phyloP scores from a whole-genome alignment of 2,329 filamentous ascomycete species.

The Colletotrichum godetiae region DNA sequence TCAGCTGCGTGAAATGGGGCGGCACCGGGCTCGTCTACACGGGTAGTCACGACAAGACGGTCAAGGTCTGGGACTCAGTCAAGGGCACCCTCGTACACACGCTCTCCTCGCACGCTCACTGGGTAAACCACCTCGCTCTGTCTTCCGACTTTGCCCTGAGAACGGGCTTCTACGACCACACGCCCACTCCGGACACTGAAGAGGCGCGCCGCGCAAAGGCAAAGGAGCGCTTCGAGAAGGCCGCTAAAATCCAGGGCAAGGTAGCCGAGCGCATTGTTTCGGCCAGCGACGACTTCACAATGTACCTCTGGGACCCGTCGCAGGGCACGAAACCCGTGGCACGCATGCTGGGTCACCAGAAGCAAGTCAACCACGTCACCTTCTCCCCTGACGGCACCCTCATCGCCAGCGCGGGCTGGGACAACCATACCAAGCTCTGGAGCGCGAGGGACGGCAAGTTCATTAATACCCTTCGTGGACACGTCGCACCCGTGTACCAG shows the following conservation, averaged over 20 bases:
- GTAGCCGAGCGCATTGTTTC: slow-evolving; percentile 88
- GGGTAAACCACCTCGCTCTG: slow-evolving; percentile 94
- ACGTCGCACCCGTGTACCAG: slow-evolving; percentile 91
- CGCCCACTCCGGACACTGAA: slow-evolving; percentile 72
- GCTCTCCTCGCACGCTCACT: slow-evolving; percentile 86
- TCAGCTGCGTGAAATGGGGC: slow-evolving; percentile 94
- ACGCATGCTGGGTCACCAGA: slow-evolving; percentile 93
- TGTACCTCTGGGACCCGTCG: slow-evolving; percentile 93
- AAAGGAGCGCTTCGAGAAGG: slow-evolving; percentile 85
- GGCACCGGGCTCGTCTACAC: slow-evolving; percentile 89
- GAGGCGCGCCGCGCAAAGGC: slow-evolving; percentile 81
- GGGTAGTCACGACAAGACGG: slow-evolving; percentile 88
- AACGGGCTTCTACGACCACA: slow-evolving; percentile 89
- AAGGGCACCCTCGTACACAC: slow-evolving; percentile 85
- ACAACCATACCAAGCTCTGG: slow-evolving; percentile 97
- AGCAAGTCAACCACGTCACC: slow-evolving; percentile 94
- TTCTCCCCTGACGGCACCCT: slow-evolving; percentile 91
- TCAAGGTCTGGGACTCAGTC: slow-evolving; percentile 88
- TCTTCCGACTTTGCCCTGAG: slow-evolving; percentile 92
- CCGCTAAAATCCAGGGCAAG: slow-evolving; percentile 79
- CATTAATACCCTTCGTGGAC: slow-evolving; percentile 86
- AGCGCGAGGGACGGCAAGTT: slow-evolving; percentile 78
- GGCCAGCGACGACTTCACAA: slow-evolving; percentile 94
- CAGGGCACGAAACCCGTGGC: slow-evolving; percentile 84
- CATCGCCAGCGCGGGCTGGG: slow-evolving; percentile 90